These are phyloP conservation scores for Protomyces arabidopsidicola DNA, from an alignment of 1,139 yeast genomes.

Conservation along the genomic window DNA sequence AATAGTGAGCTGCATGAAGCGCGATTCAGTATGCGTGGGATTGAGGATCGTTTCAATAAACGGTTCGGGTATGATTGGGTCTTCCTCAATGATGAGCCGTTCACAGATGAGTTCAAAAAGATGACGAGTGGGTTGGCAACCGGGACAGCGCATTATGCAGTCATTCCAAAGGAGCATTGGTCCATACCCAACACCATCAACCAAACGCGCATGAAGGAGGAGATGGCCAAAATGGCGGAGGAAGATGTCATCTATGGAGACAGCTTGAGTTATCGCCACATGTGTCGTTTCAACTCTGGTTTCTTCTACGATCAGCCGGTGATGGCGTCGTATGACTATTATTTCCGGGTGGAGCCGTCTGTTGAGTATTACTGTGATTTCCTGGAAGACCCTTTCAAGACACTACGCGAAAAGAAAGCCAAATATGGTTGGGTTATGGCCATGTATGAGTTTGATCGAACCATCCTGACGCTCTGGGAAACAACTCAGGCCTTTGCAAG, in stretches of 20 bases:
- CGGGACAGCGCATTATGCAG: slow-evolving; percentile 61
- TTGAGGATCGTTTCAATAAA: slow-evolving; percentile 68
- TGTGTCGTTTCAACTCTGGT: slow-evolving; percentile 92
- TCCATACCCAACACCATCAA: slow-evolving; percentile 66
- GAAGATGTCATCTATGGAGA: slow-evolving; percentile 58
- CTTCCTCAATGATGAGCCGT: slow-evolving; percentile 64
- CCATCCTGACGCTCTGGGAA: slow-evolving; percentile 79
- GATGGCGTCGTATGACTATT: slow-evolving; percentile 69
- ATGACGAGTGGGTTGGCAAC: slow-evolving; percentile 49
- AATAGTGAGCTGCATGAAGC: slow-evolving; percentile 60
- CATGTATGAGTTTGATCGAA: slow-evolving; percentile 73
- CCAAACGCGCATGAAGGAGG: slow-evolving; percentile 50
- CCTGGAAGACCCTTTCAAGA: slow-evolving; percentile 74
- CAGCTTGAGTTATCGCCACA: slow-evolving; percentile 64
- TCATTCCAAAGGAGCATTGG: slow-evolving; percentile 65
- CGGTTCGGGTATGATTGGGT: slow-evolving; percentile 70
- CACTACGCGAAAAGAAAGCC: slow-evolving; percentile 69
- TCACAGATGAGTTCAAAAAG: slow-evolving; percentile 48
- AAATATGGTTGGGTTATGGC: slow-evolving; percentile 76
- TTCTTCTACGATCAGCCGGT: slow-evolving; percentile 77
- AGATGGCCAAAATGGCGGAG: slow-evolving; percentile 48
- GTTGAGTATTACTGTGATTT: slow-evolving; percentile 72
- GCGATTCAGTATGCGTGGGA: slow-evolving; percentile 55
- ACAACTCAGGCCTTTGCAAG: slow-evolving; percentile 63
- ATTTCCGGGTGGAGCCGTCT: slow-evolving; percentile 95